A percentile compares a stretch with the other conserved stretches of the same genome.
These are phyloP conservation scores for Fusarium algeriense DNA, from an alignment of 2,329 filamentous ascomycete genomes.

Conservation along the genomic window DNA sequence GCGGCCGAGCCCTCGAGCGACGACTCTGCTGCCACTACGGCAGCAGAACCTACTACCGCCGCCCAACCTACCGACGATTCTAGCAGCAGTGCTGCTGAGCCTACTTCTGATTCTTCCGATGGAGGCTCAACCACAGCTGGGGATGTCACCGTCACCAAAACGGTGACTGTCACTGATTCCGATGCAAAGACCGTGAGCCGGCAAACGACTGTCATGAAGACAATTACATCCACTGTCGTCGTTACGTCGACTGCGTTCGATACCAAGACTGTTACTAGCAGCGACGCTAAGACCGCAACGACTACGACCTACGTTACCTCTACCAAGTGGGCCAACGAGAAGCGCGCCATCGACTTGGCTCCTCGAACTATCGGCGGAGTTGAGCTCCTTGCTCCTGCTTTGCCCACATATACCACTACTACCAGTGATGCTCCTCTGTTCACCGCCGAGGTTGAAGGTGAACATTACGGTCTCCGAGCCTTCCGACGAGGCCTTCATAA, in stretches of 20 bases:
- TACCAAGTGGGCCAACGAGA: slow-evolving; percentile 51
- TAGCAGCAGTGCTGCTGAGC: slow-evolving; percentile 2
- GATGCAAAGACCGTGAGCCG: slow-evolving; percentile 47
- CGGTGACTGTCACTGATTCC: slow-evolving; percentile 49
- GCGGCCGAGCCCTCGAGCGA: slow-evolving; percentile 12
- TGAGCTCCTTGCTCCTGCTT: slow-evolving; percentile 30
- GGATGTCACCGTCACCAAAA: slow-evolving; percentile 50
- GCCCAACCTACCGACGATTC: slow-evolving; percentile 14
- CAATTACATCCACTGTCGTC: slow-evolving; percentile 50
- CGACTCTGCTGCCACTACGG: slow-evolving; percentile 15
- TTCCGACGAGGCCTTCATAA: slow-evolving; percentile 47
- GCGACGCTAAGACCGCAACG: slow-evolving; percentile 53
- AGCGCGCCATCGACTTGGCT: slow-evolving; percentile 50
- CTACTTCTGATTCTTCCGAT: slow-evolving; percentile 7
- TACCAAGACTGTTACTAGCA: slow-evolving; percentile 55
- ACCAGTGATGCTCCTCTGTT: slow-evolving; percentile 33
- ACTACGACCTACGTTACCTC: slow-evolving; percentile 52
- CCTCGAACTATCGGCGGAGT: slow-evolving; percentile 43
- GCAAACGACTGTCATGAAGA: slow-evolving; percentile 48
- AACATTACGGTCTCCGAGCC: slow-evolving; percentile 35
- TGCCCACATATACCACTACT: slow-evolving; percentile 37
- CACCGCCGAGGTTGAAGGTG: slow-evolving; percentile 15
- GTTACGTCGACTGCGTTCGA: slow-evolving; percentile 53
- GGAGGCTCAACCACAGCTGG: slow-evolving; percentile 7
- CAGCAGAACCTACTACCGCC: slow-evolving; percentile 22